These are phyloP conservation scores for Pelargonium cotyledonis DNA, from an alignment of 441 rosid species.

Conservation along the genomic window DNA sequence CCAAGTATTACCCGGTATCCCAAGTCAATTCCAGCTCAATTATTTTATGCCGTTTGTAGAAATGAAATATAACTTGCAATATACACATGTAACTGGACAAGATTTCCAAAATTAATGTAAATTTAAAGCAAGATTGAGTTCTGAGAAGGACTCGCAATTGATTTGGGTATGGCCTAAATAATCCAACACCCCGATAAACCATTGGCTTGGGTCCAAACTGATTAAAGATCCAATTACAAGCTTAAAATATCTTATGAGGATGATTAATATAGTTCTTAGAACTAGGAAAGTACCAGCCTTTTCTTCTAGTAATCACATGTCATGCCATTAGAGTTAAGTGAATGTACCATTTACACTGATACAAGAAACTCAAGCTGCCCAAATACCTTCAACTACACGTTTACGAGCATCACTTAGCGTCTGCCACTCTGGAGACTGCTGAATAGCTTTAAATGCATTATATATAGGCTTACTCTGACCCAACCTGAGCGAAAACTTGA, in stretches of 20 bases:
- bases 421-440: constrained; percentile 59
- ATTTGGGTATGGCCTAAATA: neutral
- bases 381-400: constrained; percentile 60
- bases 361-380: constrained; percentile 21
- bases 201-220: neutral
- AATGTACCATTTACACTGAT: neutral
- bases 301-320: neutral
- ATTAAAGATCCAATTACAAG: neutral
- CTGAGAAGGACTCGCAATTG: neutral
- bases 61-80: neutral
- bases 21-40: neutral
- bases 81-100: neutral
- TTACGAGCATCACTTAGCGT: constrained; percentile 56
- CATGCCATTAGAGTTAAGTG: neutral
- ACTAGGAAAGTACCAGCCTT: neutral
- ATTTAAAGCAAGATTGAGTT: neutral
- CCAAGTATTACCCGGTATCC: neutral
- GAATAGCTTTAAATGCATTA: constrained; percentile 64
- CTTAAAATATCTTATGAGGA: neutral
- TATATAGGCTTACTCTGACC: constrained; percentile 80
- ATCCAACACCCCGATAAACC: neutral
- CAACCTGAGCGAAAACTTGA: constrained; percentile 59
- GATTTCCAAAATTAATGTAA: neutral
- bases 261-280: neutral
- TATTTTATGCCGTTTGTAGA: neutral